Evolutionary conservation across 768 basidiomycete species (phyloP).

Genomic region (Rhizopogon rudus): DNA sequence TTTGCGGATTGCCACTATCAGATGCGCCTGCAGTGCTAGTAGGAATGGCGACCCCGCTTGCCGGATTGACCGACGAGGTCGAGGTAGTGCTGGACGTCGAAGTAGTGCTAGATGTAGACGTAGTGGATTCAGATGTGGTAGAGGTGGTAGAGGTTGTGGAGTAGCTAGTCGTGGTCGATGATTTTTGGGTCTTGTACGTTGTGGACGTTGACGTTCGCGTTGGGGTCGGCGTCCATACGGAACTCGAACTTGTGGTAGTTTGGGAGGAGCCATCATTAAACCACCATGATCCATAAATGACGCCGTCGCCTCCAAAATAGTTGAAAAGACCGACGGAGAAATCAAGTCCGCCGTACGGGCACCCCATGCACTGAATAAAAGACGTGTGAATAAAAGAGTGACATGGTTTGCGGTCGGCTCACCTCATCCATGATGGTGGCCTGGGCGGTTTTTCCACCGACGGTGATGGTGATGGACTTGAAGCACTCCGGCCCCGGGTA

Average conservation of each 20-base stretch:
- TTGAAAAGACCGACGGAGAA: constrained; percentile 62
- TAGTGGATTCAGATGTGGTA: no score
- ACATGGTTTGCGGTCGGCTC: neutral
- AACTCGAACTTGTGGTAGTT: neutral
- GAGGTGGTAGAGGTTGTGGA: neutral
- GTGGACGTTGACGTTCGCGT: neutral
- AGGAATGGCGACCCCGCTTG: neutral
- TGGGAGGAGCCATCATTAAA: constrained; percentile 36
- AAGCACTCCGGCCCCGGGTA: constrained; percentile 65
- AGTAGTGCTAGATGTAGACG: no score
- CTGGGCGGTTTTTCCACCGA: constrained; percentile 43
- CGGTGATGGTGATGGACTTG: constrained; percentile 55
- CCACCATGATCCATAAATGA: constrained; percentile 57
- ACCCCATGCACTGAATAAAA: constrained; percentile 52
- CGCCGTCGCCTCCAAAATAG: constrained; percentile 46
- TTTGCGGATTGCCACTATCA: neutral
- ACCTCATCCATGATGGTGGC: constrained; percentile 65
- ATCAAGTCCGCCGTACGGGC: constrained; percentile 64
- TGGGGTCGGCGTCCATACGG: neutral
- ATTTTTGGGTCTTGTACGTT: no score
- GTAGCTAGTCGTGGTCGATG: neutral
- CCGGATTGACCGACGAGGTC: no score
- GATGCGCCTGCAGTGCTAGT: neutral
- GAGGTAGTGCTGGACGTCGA: no score
- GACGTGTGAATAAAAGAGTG: neutral